Evolutionary conservation across 1,139 yeast genomes (phyloP).

Genomic region (Taiozyma sp.): DNA sequence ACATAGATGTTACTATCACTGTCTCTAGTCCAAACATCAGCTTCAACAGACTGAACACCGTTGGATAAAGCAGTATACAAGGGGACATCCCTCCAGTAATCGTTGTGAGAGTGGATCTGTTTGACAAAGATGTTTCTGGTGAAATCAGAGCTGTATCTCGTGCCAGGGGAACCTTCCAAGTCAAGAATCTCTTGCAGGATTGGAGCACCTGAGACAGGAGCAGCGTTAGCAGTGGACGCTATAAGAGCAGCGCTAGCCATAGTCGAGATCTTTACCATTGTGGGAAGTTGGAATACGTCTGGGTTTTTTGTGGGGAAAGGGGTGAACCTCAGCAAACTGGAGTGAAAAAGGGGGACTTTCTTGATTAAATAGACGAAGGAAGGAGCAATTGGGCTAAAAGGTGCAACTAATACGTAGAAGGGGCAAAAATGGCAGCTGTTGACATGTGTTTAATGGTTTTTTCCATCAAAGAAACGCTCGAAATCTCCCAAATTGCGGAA

Average conservation of each 20-base stretch:
- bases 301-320: background rate
- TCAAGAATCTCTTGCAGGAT: slow-evolving; percentile 10
- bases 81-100: slow-evolving; percentile 67
- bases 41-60: slow-evolving; percentile 65
- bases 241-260: background rate
- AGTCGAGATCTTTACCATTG: background rate
- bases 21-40: slow-evolving; percentile 55
- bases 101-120: slow-evolving; percentile 65
- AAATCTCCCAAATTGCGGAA: background rate
- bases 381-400: background rate
- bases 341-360: background rate
- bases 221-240: background rate
- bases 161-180: slow-evolving; percentile 7
- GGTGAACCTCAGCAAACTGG: background rate
- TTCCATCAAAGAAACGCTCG: background rate
- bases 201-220: slow-evolving; percentile 9
- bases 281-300: background rate
- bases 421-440: background rate
- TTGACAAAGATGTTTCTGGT: slow-evolving; percentile 22
- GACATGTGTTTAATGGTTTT: background rate
- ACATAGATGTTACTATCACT: slow-evolving; percentile 46
- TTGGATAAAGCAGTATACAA: slow-evolving; percentile 53
- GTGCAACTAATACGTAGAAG: background rate
- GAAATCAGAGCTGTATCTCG: slow-evolving; percentile 18
- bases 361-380: background rate